phyloP scores from a whole-genome alignment of 139 green algal genomes.

The Picochlorum sp. region DNA sequence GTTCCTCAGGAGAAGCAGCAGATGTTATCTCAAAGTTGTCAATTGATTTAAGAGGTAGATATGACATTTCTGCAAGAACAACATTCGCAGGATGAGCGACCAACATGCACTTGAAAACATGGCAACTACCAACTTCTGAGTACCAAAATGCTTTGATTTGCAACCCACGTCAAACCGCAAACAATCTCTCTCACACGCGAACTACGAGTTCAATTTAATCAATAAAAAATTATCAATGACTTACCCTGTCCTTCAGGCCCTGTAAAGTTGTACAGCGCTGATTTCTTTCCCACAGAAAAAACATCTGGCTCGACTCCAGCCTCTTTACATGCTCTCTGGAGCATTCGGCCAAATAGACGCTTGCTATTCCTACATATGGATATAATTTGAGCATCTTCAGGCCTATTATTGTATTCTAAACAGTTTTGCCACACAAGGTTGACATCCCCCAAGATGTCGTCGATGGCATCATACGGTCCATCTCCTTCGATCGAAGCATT shows the following conservation, averaged over 20 bases:
- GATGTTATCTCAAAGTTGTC: slow-evolving; percentile 2
- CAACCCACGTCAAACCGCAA: no score
- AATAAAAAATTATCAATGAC: no score
- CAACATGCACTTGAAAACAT: no score
- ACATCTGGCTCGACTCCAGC: no score
- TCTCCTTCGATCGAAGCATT: background rate
- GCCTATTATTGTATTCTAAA: slow-evolving; percentile 41
- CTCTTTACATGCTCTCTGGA: background rate
- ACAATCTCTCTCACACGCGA: no score
- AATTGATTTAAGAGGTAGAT: slow-evolving; percentile 17
- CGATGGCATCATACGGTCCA: slow-evolving; percentile 4
- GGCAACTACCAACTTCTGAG: no score
- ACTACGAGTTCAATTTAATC: no score
- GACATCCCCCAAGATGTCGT: slow-evolving; percentile 30
- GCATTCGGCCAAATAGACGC: background rate
- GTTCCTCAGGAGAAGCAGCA: background rate
- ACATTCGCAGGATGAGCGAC: no score
- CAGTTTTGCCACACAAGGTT: slow-evolving; percentile 48
- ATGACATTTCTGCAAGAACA: background rate
- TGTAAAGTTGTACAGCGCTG: no score
- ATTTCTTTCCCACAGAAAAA: no score
- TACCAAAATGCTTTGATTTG: no score
- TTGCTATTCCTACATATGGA: slow-evolving; percentile 2
- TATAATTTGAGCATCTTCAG: slow-evolving; percentile 16
- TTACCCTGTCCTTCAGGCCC: no score